These are phyloP conservation scores for Erythrophleum ivorense DNA, from an alignment of 331 rosid species.

Conservation along the genomic window DNA sequence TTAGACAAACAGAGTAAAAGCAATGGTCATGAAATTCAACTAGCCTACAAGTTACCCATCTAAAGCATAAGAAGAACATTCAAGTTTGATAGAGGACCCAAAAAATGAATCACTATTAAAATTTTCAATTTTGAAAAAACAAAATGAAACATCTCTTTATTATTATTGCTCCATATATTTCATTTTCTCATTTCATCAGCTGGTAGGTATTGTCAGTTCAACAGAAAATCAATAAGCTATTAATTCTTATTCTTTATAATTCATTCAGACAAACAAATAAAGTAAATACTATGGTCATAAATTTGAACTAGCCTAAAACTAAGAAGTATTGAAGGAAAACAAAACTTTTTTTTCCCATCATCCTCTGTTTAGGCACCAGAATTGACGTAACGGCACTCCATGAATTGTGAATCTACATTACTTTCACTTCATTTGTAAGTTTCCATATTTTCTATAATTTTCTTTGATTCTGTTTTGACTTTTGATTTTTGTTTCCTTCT, in stretches of 20 bases:
- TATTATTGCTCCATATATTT: not conserved
- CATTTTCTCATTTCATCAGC: not conserved
- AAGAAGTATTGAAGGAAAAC: not conserved
- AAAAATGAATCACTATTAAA: not conserved
- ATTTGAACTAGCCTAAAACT: not conserved
- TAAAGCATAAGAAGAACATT: not conserved
- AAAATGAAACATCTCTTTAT: not conserved
- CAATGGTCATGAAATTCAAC: conserved; percentile 12
- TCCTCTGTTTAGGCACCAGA: too few species aligned
- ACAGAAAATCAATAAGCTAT: not conserved
- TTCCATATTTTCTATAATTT: too few species aligned
- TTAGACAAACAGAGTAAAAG: not conserved
- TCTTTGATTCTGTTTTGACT: too few species aligned
- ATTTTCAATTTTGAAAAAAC: not conserved
- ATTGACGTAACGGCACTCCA: too few species aligned
- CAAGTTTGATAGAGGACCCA: not conserved
- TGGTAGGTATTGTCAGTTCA: not conserved
- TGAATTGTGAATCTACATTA: too few species aligned
- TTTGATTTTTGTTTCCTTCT: too few species aligned
- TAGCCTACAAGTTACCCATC: not conserved
- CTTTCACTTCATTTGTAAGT: too few species aligned
- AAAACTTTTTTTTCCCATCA: too few species aligned
- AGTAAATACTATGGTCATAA: not conserved
- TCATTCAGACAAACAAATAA: not conserved
- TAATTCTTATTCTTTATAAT: not conserved